Base-by-base conservation (phyloP, 2,329 filamentous ascomycete species). In the Paradendryphiella salina region DNA sequence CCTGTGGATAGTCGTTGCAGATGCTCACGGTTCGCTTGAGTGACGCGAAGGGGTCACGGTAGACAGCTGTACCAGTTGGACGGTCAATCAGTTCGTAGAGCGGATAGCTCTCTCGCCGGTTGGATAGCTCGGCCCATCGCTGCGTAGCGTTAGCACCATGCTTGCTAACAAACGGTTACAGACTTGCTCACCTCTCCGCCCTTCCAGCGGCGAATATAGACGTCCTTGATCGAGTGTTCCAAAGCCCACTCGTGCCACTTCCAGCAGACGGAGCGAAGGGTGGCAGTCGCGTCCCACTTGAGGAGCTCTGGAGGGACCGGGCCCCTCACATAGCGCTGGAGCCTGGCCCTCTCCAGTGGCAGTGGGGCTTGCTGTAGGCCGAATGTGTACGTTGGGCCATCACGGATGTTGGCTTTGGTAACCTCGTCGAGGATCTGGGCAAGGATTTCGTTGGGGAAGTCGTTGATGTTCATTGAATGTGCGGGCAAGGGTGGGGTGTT, bases 181-280 rank as follows among this genome's bases (percentile, higher is more conserved):
- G 29, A 10, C 15, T 18, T 37, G 54, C 68, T 66, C 59, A 71
- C 69, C 65, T 72, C 70, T 53, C 70, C 70, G 29, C 80, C 80
- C 63, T 77, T 78, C 79, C 80, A 82, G 33, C 75, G 72, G 34
- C 77, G 76, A 54, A 82, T 76, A 57, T 80, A 80, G 43, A 82
- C 67, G 41, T 79, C 75, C 60, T 75, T 76, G 62, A 82, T 67
- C 50, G 79, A 76, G 66, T 80, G 80, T 32, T 73, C 71, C 53
- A 81, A 64, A 15, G 79, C 74, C 80, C 80, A 82, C 43, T 80
- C 73, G 61, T 81, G 80, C 79, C 80, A 82, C 52, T 65, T 60
- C 47, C 71, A 72, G 69, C 77, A 80, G 21, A 80, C 79, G 11
- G 76, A 73, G 34, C 80, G 76, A 42, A 82, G 74, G 13, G 75